These are phyloP conservation scores for Sugiyamaella japonica DNA, from an alignment of 1,139 yeast genomes.

Conservation along the genomic window DNA sequence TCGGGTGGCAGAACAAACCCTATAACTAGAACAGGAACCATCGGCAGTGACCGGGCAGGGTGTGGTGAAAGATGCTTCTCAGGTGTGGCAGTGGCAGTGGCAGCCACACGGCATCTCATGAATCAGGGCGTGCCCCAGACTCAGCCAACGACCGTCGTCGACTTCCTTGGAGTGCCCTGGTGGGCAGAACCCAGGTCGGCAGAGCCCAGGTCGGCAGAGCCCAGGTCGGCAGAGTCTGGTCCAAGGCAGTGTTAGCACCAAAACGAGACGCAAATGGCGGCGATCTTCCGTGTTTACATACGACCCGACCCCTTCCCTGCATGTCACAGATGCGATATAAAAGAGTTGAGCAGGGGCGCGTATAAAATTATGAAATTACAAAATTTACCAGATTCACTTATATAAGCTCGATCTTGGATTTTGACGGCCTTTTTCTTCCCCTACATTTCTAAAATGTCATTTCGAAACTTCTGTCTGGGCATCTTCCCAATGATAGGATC, in stretches of 20 bases:
- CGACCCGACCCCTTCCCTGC: not conserved
- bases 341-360: not conserved
- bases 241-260: too few relatives aligned
- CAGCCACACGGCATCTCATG: too few relatives aligned
- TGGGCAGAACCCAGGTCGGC: too few relatives aligned
- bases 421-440: too few relatives aligned
- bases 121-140: too few relatives aligned
- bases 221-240: too few relatives aligned
- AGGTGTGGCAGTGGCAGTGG: too few relatives aligned
- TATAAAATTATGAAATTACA: too few relatives aligned
- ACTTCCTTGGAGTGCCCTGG: too few relatives aligned
- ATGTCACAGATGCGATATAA: not conserved
- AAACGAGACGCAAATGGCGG: not conserved
- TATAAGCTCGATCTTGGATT: not conserved
- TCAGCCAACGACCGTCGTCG: too few relatives aligned
- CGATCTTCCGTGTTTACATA: not conserved
- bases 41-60: not conserved
- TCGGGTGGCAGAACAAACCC: not conserved
- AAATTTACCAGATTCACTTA: not conserved
- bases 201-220: too few relatives aligned
- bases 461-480: constrained; percentile 39
- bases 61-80: too few relatives aligned
- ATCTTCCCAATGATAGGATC: constrained; percentile 45
- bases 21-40: not conserved
- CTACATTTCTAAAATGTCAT: constrained; percentile 19